Conservation (phyloP, 2,329 filamentous ascomycete species). For the Westerdykella sp. region DNA sequence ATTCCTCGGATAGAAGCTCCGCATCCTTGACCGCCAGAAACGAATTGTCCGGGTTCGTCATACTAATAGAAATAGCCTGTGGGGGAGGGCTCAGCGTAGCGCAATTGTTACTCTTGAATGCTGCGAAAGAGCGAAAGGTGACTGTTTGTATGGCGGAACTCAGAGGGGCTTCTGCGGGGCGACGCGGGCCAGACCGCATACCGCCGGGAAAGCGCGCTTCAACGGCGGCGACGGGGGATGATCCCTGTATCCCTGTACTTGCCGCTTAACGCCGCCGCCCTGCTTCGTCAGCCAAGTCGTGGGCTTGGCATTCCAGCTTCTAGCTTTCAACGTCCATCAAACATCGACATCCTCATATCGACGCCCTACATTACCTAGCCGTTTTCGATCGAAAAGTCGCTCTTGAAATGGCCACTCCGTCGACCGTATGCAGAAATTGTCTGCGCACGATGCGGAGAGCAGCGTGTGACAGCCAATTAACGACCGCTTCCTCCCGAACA, state of each 20-base stretch:
- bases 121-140: too few species aligned
- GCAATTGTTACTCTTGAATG: too few species aligned
- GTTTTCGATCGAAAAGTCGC: slow-evolving; percentile 2
- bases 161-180: too few species aligned
- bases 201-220: too few species aligned
- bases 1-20: slow-evolving; percentile 26
- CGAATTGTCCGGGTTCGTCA: slow-evolving; percentile 21
- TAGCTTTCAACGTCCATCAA: slow-evolving; percentile 1
- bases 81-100: too few species aligned
- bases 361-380: slow-evolving; percentile 10
- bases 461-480: not conserved
- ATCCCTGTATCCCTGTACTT: too few species aligned
- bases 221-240: too few species aligned
- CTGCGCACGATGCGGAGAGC: slow-evolving; percentile 17
- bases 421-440: slow-evolving; percentile 27
- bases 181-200: too few species aligned
- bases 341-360: too few species aligned
- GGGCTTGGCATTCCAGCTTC: too few species aligned
- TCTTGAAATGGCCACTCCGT: slow-evolving; percentile 21
- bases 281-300: too few species aligned
- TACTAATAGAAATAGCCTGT: slow-evolving; percentile 5
- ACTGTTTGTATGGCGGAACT: too few species aligned
- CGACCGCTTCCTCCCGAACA: slow-evolving; percentile 1
- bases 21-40: slow-evolving; percentile 15
- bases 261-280: slow-evolving; percentile 1